These are phyloP conservation scores for Cyberlindnera xylosilytica DNA, from an alignment of 805 yeast species.

Conservation along the genomic window DNA sequence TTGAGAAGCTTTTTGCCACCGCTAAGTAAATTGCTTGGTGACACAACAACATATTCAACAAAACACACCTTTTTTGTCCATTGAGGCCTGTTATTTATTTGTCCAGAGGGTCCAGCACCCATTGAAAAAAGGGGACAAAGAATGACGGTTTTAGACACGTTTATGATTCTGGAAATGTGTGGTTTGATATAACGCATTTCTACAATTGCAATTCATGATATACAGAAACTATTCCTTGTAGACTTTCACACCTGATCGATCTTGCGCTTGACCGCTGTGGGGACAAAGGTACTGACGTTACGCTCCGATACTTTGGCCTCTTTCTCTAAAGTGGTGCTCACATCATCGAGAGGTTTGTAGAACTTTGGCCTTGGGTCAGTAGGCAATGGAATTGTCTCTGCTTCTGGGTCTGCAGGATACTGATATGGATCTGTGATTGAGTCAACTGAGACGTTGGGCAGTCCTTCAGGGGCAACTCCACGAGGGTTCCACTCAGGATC, in stretches of 20 bases:
- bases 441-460: conserved; percentile 2
- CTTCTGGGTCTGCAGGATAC: conserved; percentile 19
- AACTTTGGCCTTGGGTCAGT: conserved; percentile 20
- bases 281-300: conserved; percentile 3
- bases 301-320: conserved; percentile 3
- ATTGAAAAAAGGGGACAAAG: background rate
- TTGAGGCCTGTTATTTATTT: background rate
- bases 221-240: background rate
- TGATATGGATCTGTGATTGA: background rate
- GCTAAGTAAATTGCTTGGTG: conserved; percentile 19
- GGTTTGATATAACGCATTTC: conserved; percentile 10
- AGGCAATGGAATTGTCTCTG: conserved; percentile 32
- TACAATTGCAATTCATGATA: conserved; percentile 8
- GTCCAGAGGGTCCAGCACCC: background rate
- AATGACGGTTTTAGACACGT: conserved; percentile 8
- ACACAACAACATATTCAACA: conserved; percentile 1
- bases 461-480: conserved; percentile 48
- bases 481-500: conserved; percentile 65
- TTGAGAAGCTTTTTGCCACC: conserved; percentile 75
- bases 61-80: background rate
- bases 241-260: conserved; percentile 1
- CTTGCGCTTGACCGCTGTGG: conserved; percentile 13
- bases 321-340: conserved; percentile 5
- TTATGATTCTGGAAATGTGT: conserved; percentile 8
- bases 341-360: conserved; percentile 16